Conservation (phyloP, 441 rosid genomes). For the Erodium texanum region DNA sequence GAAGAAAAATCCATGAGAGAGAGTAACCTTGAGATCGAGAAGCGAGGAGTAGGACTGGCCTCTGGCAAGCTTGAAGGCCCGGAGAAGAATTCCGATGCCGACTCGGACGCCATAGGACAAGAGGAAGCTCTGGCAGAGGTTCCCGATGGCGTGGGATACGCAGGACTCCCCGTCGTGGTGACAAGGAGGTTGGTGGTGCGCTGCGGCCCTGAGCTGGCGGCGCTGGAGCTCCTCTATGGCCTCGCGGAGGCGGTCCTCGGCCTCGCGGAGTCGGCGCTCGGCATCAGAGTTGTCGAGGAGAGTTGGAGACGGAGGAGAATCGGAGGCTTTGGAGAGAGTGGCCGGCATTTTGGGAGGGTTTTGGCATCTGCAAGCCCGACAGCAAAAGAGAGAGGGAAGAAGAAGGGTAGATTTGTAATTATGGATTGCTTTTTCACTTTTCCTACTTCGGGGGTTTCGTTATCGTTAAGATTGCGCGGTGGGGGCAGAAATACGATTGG, state of each 20-base stretch:
- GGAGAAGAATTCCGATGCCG: constrained; percentile 86
- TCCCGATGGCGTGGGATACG: constrained; percentile 81
- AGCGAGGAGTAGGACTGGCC: constrained; percentile 36
- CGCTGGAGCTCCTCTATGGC: constrained; percentile 82
- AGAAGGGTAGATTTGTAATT: neutral
- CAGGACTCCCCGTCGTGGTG: constrained; percentile 88
- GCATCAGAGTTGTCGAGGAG: constrained; percentile 42
- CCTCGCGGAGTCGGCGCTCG: constrained; percentile 68
- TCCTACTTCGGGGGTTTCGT: neutral
- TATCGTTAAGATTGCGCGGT: neutral
- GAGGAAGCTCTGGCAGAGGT: constrained; percentile 95
- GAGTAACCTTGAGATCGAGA: constrained; percentile 82
- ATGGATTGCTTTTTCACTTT: no score
- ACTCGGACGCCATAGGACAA: constrained; percentile 96
- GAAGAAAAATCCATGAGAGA: neutral
- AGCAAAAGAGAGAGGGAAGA: neutral
- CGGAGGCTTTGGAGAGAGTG: constrained; percentile 17
- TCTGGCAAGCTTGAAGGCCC: constrained; percentile 92
- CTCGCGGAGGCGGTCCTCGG: constrained; percentile 89
- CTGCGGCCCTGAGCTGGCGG: constrained; percentile 50
- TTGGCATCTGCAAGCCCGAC: neutral
- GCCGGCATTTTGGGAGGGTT: constrained; percentile 23
- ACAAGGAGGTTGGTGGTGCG: constrained; percentile 47
- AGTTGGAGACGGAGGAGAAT: constrained; percentile 12
- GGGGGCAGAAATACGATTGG: neutral